Percentiles rank a stretch among this genome's conserved stretches.
Conservation (phyloP, 192 early-diverging fungal species). For the Entomortierella parvispora region DNA sequence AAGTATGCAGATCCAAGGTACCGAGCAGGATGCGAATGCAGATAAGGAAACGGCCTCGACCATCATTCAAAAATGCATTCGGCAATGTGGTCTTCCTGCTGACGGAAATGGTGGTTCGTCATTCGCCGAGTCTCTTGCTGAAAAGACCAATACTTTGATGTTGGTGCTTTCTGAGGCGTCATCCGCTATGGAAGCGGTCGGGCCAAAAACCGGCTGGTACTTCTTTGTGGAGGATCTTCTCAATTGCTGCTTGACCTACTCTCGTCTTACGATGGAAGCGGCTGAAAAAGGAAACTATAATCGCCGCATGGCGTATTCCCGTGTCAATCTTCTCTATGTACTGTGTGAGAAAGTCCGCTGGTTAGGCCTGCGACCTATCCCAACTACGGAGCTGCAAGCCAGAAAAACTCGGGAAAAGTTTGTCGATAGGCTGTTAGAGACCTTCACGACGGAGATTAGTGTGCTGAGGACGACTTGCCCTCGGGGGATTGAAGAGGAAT, state of each 20-base stretch:
- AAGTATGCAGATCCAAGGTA: not conserved
- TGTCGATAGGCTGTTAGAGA: not conserved
- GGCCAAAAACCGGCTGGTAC: conserved; percentile 29
- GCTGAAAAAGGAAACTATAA: conserved; percentile 4
- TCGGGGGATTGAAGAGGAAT: conserved; percentile 18
- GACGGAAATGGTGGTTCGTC: conserved; percentile 25
- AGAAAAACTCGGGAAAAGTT: not conserved
- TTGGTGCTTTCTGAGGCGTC: conserved; percentile 3
- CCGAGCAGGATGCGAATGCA: not conserved
- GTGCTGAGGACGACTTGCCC: conserved; percentile 7
- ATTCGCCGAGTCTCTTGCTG: conserved; percentile 28
- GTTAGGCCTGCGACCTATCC: conserved; percentile 5
- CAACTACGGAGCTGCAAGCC: not conserved
- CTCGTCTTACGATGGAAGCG: not conserved
- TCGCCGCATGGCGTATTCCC: conserved; percentile 7
- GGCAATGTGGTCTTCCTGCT: conserved; percentile 40
- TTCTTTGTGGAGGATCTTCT: conserved; percentile 47
- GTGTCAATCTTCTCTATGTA: conserved; percentile 1
- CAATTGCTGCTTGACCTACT: conserved; percentile 6
- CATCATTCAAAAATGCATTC: conserved; percentile 38
- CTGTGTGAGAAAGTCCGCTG: not conserved
- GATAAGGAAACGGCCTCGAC: not conserved
- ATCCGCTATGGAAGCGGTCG: not conserved
- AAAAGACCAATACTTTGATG: conserved; percentile 14
- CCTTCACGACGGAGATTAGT: conserved; percentile 7